phyloP scores from a whole-genome alignment of 345 rosid genomes.

The Populus pruinosa region DNA sequence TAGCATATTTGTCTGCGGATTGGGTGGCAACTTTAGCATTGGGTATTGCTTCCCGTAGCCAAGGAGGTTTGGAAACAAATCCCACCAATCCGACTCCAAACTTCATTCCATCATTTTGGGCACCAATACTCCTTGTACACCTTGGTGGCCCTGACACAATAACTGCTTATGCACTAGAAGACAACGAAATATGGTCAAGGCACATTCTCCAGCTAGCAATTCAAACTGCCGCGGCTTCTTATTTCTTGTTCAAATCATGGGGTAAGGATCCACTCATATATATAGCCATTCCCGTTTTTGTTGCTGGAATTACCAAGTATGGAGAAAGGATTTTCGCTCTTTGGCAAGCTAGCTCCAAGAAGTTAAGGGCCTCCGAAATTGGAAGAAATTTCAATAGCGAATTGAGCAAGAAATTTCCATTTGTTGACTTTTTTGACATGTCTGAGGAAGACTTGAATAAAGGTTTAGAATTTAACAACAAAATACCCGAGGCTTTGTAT shows the following conservation, averaged over 20 bases:
- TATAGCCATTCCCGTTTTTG: conserved; percentile 17
- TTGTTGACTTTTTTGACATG: no score
- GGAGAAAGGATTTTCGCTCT: conserved; percentile 16
- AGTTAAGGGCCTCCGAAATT: no score
- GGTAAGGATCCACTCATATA: conserved; percentile 9
- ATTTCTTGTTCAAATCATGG: conserved; percentile 11
- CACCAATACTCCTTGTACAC: conserved; percentile 23
- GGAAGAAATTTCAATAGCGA: no score
- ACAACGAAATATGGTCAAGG: conserved; percentile 17
- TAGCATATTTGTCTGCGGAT: no score
- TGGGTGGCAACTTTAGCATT: no score
- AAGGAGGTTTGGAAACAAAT: no score
- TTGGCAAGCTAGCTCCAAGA: not conserved
- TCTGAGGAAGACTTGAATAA: no score
- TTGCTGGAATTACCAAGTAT: conserved; percentile 12
- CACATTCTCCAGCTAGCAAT: conserved; percentile 13
- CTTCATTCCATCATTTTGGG: conserved; percentile 1
- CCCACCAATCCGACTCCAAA: no score
- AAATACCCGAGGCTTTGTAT: no score
- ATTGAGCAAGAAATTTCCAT: no score
- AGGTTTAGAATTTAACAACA: no score
- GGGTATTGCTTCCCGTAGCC: no score
- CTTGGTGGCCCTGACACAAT: conserved; percentile 24
- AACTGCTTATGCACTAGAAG: conserved; percentile 25
- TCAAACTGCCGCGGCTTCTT: not conserved